Conservation (phyloP, 2,329 filamentous ascomycete species). For the Sporothrix mexicana region DNA sequence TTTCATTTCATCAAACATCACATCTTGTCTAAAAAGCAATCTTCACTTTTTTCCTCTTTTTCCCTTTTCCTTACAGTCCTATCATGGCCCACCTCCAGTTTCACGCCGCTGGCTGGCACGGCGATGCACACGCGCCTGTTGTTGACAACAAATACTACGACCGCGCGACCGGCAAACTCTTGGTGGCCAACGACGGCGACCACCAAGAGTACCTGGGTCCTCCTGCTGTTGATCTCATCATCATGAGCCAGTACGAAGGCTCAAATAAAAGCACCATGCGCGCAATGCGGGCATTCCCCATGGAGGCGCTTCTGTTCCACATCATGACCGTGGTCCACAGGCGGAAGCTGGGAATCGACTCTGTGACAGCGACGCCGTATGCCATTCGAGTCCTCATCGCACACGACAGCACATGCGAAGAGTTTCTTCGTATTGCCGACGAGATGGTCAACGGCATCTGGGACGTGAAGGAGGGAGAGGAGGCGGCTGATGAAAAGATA, state of each 20-base stretch:
- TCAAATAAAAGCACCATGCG: neutral
- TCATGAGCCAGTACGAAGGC: neutral
- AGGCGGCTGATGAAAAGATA: neutral
- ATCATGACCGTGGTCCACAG: neutral
- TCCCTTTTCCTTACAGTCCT: neutral
- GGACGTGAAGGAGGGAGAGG: neutral
- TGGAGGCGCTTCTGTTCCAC: neutral
- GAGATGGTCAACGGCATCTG: neutral
- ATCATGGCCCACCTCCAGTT: neutral
- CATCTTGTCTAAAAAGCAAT: neutral
- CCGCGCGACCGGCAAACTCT: conserved; percentile 5
- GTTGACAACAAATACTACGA: conserved; percentile 22
- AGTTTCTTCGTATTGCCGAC: neutral
- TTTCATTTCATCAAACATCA: too few relatives aligned
- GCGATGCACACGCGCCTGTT: conserved; percentile 13
- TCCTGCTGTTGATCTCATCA: neutral
- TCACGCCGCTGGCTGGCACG: conserved; percentile 20
- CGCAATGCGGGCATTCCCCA: neutral
- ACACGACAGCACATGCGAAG: neutral
- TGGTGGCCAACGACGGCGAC: neutral
- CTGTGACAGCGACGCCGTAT: neutral
- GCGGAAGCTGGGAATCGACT: neutral
- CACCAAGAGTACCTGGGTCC: neutral
- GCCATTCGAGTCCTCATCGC: neutral
- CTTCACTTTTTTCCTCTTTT: neutral